Percentiles rank a stretch among this genome's conserved stretches.
Conservation (phyloP, 495 filamentous ascomycete species). For the Lasiosphaeria ovina region DNA sequence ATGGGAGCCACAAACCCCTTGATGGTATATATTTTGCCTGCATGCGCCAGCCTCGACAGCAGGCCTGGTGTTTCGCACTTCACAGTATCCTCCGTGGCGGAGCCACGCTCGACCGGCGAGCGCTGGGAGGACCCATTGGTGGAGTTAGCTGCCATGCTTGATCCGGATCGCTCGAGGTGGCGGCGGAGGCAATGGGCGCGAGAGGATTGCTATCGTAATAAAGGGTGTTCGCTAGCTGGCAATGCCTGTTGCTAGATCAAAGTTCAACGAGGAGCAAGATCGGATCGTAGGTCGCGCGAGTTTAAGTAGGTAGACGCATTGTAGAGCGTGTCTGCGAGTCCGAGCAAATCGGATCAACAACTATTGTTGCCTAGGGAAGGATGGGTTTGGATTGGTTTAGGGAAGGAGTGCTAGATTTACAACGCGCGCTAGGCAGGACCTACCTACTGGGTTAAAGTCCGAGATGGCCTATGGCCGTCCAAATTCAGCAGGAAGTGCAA, state of each 20-base stretch:
- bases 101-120: neutral
- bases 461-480: too few species aligned
- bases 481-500: too few species aligned
- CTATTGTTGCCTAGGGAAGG: too few species aligned
- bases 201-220: neutral
- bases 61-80: conserved; percentile 16
- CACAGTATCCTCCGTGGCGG: neutral
- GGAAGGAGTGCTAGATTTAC: too few species aligned
- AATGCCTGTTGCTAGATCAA: neutral
- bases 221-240: neutral
- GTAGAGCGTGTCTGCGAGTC: too few species aligned
- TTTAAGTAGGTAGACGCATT: too few species aligned
- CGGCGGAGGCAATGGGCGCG: neutral
- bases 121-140: neutral
- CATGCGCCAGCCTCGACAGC: conserved; percentile 23
- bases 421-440: too few species aligned
- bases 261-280: too few species aligned
- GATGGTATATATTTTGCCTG: conserved; percentile 22
- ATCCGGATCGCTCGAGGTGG: neutral
- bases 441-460: too few species aligned
- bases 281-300: too few species aligned
- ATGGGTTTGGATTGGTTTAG: too few species aligned
- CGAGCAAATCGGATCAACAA: too few species aligned
- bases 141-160: neutral
- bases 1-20: conserved; percentile 13